A percentile compares a stretch with the other conserved stretches of the same genome.
These are phyloP conservation scores for Hypoxylon sp. DNA, from an alignment of 2,329 filamentous ascomycete species.

Conservation along the genomic window DNA sequence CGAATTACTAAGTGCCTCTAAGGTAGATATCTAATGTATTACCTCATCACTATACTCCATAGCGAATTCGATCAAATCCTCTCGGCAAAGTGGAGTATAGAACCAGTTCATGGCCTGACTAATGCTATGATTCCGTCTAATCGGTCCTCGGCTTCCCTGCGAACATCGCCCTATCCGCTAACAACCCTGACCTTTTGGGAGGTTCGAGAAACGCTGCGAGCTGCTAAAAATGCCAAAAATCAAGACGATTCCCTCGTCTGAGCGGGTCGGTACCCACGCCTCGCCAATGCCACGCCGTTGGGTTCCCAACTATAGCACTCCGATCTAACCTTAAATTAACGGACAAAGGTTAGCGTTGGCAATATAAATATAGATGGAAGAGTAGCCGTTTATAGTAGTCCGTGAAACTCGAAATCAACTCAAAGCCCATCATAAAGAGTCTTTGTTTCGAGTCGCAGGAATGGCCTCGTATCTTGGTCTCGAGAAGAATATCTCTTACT, in stretches of 20 bases:
- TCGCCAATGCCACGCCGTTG: neutral
- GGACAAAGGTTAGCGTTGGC: neutral
- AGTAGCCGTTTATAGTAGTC: neutral
- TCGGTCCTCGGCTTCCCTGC: conserved; percentile 3
- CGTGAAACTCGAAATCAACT: neutral
- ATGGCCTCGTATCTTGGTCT: conserved; percentile 50
- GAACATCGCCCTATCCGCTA: neutral
- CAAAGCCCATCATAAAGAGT: neutral
- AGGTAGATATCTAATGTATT: neutral
- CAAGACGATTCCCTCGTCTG: neutral
- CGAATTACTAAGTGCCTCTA: conserved; percentile 4
- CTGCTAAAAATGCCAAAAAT: neutral
- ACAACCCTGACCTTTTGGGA: neutral
- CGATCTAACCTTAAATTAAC: conserved; percentile 8
- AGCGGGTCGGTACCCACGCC: neutral
- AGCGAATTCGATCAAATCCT: conserved; percentile 2
- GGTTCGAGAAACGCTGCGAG: neutral
- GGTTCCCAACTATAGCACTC: neutral
- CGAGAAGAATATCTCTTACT: conserved; percentile 54
- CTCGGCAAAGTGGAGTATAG: conserved; percentile 12
- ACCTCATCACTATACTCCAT: neutral
- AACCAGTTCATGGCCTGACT: conserved; percentile 6
- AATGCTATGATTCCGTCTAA: neutral
- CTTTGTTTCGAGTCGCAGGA: conserved; percentile 2
- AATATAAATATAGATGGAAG: conserved; percentile 1